phyloP scores from a whole-genome alignment of 2,329 filamentous ascomycete species.

The Pestalotiopsis sp. region DNA sequence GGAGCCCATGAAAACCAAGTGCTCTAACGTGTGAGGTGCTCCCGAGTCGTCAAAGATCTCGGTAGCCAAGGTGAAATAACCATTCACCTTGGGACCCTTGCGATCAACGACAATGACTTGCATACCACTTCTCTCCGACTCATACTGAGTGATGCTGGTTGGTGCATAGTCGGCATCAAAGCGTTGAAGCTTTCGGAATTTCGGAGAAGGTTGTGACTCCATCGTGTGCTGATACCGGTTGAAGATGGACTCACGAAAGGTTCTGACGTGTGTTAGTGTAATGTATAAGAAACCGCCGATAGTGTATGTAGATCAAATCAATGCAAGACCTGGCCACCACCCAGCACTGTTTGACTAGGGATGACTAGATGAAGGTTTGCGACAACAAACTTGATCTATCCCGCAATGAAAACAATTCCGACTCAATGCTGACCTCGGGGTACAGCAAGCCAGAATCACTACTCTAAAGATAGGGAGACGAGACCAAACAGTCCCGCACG shows the following conservation, averaged over 20 bases:
- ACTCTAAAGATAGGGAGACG: background rate
- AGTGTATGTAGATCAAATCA: too few species aligned
- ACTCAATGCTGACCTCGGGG: too few species aligned
- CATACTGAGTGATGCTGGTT: constrained; percentile 89
- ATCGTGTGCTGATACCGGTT: constrained; percentile 42
- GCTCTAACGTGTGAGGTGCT: constrained; percentile 83
- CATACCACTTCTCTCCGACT: constrained; percentile 92
- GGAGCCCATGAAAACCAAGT: constrained; percentile 86
- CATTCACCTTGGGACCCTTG: constrained; percentile 90
- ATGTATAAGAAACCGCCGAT: background rate
- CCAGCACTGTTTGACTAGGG: background rate
- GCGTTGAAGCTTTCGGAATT: constrained; percentile 81
- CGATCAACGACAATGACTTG: constrained; percentile 89
- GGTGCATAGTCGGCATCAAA: constrained; percentile 91
- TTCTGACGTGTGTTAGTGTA: background rate
- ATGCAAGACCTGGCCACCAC: background rate
- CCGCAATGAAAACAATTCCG: background rate
- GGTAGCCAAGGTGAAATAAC: constrained; percentile 93
- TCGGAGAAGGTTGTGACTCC: constrained; percentile 47
- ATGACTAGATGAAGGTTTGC: background rate
- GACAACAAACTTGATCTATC: background rate
- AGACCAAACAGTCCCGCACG: background rate
- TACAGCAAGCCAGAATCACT: background rate
- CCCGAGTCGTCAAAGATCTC: constrained; percentile 98
- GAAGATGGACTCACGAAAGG: background rate